phyloP scores from a whole-genome alignment of 148 eudicot genomes.

The Dianthus caryophyllus region DNA sequence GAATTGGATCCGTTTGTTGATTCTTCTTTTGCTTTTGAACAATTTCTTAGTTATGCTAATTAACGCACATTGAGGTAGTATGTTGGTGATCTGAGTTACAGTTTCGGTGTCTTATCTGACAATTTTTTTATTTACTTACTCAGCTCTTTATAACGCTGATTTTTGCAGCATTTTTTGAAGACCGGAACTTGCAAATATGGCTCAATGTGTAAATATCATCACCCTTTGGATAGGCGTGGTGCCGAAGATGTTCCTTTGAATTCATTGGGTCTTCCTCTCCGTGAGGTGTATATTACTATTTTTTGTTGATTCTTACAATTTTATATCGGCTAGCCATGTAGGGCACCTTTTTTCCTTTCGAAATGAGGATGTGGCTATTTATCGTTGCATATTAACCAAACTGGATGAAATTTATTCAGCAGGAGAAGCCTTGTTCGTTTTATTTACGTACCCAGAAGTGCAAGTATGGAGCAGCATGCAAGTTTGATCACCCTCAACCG shows the following conservation, averaged over 20 bases:
- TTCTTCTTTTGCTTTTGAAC: not conserved
- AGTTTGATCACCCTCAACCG: conserved; percentile 74
- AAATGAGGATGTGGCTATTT: not conserved
- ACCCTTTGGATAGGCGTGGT: conserved; percentile 58
- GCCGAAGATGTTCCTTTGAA: conserved; percentile 39
- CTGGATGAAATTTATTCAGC: conserved; percentile 27
- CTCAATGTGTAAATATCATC: conserved; percentile 61
- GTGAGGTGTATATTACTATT: conserved; percentile 39
- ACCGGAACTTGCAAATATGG: conserved; percentile 83
- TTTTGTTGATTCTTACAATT: not conserved
- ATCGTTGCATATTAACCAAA: not conserved
- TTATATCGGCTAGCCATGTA: not conserved
- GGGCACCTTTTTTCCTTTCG: not conserved
- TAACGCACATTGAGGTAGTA: too few species aligned
- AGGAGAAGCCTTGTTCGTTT: conserved; percentile 55
- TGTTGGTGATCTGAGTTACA: not conserved
- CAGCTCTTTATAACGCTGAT: not conserved
- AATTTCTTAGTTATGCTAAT: not conserved
- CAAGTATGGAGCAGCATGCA: conserved; percentile 66
- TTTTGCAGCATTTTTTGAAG: conserved; percentile 64
- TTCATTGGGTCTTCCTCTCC: conserved; percentile 55
- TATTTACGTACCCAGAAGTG: conserved; percentile 61
- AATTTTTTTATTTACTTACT: not conserved
- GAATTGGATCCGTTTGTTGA: not conserved
- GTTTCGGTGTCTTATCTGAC: not conserved